Percentiles rank a stretch among this genome's conserved stretches.
Conservation (phyloP, 2,329 filamentous ascomycete genomes). For the Westerdykella ornata region DNA sequence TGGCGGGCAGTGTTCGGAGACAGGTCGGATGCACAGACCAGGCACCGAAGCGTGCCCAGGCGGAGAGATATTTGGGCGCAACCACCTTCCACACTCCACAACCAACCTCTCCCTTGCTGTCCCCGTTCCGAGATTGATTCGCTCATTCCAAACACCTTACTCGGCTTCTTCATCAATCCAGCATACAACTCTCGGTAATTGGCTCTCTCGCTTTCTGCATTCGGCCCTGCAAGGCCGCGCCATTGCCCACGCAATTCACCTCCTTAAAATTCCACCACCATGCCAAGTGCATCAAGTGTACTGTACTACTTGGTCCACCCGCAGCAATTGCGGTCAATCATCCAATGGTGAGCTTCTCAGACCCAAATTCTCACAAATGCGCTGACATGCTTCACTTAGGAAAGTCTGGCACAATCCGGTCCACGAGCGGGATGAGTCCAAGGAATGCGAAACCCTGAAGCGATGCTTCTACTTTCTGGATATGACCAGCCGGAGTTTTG, state of each 20-base stretch:
- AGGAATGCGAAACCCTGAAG: constrained; percentile 66
- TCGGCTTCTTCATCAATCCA: not conserved
- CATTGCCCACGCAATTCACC: not conserved
- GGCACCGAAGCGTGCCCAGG: not conserved
- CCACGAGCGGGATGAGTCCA: constrained; percentile 69
- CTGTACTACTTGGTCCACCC: constrained; percentile 72
- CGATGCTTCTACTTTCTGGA: constrained; percentile 83
- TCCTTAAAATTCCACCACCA: constrained; percentile 18
- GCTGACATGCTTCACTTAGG: constrained; percentile 48
- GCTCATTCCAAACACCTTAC: not conserved
- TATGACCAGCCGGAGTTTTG: constrained; percentile 86
- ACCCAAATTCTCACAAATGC: constrained; percentile 8
- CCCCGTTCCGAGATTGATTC: no score
- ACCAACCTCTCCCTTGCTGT: not conserved
- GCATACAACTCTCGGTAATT: not conserved
- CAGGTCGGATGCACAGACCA: not conserved
- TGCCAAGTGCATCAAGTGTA: constrained; percentile 43
- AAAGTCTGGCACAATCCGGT: constrained; percentile 96
- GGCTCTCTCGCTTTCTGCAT: not conserved
- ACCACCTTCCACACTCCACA: not conserved
- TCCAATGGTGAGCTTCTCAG: constrained; percentile 68
- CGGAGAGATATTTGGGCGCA: not conserved
- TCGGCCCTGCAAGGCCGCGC: not conserved
- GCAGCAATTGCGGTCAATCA: constrained; percentile 68
- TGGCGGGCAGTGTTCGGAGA: not conserved